Evolutionary conservation across 2,329 filamentous ascomycete species (phyloP).

Genomic region (Peltaster fructicola): DNA sequence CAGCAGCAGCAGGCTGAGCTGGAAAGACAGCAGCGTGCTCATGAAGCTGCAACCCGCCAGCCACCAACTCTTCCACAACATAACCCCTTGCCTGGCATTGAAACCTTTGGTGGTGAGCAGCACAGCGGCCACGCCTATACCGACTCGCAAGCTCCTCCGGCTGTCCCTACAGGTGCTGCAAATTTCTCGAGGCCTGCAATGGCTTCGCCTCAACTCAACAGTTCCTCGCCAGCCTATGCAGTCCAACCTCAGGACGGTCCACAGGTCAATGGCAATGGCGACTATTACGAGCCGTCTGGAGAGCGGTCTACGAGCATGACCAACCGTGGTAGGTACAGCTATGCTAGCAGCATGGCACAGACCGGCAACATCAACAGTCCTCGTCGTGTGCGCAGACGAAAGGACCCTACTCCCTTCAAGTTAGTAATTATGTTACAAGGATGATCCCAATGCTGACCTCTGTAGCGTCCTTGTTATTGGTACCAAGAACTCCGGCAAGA

Average conservation of each 20-base stretch:
- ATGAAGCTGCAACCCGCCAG: conserved; percentile 38
- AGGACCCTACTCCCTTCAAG: conserved; percentile 98
- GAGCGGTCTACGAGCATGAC: conserved; percentile 79
- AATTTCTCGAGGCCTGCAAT: conserved; percentile 18
- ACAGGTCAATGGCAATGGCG: conserved; percentile 25
- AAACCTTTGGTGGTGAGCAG: conserved; percentile 45
- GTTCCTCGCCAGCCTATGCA: conserved; percentile 13
- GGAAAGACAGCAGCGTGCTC: conserved; percentile 5
- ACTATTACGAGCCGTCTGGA: conserved; percentile 51
- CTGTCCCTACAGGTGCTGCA: conserved; percentile 16
- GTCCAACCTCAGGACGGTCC: conserved; percentile 5
- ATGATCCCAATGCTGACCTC: conserved; percentile 1
- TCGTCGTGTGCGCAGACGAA: conserved; percentile 76
- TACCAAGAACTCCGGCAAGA: conserved; percentile 76
- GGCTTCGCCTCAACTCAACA: conserved; percentile 7
- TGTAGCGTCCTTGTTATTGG: conserved; percentile 76
- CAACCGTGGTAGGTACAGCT: conserved; percentile 88
- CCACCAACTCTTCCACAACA: conserved; percentile 40
- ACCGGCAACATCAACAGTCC: conserved; percentile 84
- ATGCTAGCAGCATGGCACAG: conserved; percentile 72
- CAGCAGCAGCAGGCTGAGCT: conserved; percentile 8
- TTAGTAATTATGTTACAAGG: conserved; percentile 33
- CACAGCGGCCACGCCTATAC: conserved; percentile 27
- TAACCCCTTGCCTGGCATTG: conserved; percentile 31
- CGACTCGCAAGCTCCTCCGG: conserved; percentile 15